Conservation (phyloP, 768 basidiomycete species). For the Neoboletus magnificus region DNA sequence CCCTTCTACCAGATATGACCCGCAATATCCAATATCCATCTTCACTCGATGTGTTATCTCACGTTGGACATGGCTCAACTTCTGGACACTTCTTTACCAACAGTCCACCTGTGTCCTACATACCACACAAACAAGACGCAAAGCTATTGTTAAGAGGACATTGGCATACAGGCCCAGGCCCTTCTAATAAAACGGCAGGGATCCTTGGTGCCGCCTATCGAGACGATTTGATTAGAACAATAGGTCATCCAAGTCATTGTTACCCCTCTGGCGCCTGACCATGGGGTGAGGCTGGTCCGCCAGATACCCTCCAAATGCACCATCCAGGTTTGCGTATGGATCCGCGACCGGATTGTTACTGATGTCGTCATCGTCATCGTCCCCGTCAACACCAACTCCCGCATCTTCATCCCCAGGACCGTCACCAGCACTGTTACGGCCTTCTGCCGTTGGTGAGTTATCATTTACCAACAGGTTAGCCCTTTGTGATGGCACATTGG, state of each 20-base stretch:
- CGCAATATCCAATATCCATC: not conserved
- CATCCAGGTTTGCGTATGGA: constrained; percentile 81
- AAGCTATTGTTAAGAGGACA: not conserved
- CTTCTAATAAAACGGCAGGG: not conserved
- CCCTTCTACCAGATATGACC: not conserved
- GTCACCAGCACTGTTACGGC: constrained; percentile 1
- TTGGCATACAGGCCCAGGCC: not conserved
- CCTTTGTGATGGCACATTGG: constrained; percentile 28
- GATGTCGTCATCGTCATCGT: constrained; percentile 43
- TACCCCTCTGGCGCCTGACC: constrained; percentile 37
- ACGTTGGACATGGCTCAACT: not conserved
- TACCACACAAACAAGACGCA: constrained; percentile 7
- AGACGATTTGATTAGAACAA: constrained; percentile 43
- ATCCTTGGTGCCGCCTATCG: not conserved
- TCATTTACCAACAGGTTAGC: constrained; percentile 21
- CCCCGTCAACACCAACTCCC: constrained; percentile 28
- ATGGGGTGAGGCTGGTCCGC: constrained; percentile 73
- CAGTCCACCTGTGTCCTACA: not conserved
- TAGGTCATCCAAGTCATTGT: constrained; percentile 62
- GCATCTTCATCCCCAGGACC: constrained; percentile 25
- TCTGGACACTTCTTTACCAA: not conserved
- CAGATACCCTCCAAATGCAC: constrained; percentile 70
- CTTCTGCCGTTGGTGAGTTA: constrained; percentile 1
- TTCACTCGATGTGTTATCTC: not conserved
- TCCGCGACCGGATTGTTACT: constrained; percentile 41